Percentiles rank a stretch among this genome's conserved stretches.
Conservation (phyloP, 495 filamentous ascomycete genomes). For the Penicillium silybi region DNA sequence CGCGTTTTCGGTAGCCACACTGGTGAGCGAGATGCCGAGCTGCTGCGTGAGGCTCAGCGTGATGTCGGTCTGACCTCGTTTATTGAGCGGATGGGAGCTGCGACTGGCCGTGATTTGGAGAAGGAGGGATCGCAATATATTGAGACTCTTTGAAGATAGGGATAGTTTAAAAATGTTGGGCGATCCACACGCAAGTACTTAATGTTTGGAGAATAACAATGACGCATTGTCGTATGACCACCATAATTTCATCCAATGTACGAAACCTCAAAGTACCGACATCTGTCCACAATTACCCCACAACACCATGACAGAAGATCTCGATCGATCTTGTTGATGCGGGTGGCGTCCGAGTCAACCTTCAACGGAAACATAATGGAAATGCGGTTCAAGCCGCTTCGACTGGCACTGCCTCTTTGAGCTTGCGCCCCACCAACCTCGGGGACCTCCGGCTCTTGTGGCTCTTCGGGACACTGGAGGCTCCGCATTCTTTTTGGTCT, state of each 20-base stretch:
- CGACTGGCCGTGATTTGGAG: slow-evolving; percentile 16
- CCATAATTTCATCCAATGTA: neutral
- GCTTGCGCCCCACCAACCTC: slow-evolving; percentile 1
- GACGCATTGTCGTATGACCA: neutral
- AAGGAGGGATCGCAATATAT: slow-evolving; percentile 20
- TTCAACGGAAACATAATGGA: neutral
- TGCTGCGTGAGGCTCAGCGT: slow-evolving; percentile 26
- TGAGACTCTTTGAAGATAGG: slow-evolving; percentile 8
- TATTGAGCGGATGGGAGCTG: slow-evolving; percentile 17
- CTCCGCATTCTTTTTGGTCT: slow-evolving; percentile 13
- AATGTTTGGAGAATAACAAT: neutral
- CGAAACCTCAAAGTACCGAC: neutral
- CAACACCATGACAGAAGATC: neutral
- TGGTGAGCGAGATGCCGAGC: slow-evolving; percentile 31
- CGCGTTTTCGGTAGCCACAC: slow-evolving; percentile 41
- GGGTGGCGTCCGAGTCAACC: neutral
- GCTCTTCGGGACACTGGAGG: slow-evolving; percentile 15
- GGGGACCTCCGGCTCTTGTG: slow-evolving; percentile 5
- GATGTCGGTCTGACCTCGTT: slow-evolving; percentile 27
- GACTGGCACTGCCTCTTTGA: slow-evolving; percentile 3
- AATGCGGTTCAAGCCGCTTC: slow-evolving; percentile 12
- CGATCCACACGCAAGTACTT: neutral
- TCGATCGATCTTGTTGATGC: neutral
- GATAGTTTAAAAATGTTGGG: neutral
- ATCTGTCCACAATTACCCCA: neutral